Base-by-base conservation (phyloP, 2,329 filamentous ascomycete genomes). In the Grosmannia serpens region DNA sequence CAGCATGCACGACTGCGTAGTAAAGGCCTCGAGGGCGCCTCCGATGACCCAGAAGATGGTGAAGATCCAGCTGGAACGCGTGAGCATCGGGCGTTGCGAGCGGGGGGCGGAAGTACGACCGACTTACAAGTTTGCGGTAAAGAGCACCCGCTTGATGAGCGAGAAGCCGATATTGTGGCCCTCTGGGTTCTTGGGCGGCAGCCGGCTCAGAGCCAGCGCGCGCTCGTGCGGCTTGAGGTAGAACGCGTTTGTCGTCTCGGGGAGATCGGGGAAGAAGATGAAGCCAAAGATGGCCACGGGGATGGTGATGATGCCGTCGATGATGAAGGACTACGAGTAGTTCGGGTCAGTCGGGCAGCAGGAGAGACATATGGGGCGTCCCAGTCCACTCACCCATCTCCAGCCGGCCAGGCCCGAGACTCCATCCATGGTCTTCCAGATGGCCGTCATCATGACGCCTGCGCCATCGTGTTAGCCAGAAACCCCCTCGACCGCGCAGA, bases 11-110 rank as follows among this genome's bases (percentile, higher is more conserved):
- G 80, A 73, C 67, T 89, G 88, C 17, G 80, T 77, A 56, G 79
- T 82, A 68, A 88, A 89, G 0, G 83, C 86, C 66, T 89, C 86
- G 0, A 84, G 85, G 65, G 88, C 84, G 29, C 85, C 84, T 0
- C 84, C 85, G 49, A 89, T 82, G 62, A 86, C 78, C 84, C 84
- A 87, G 0, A 87, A 77, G 7, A 81, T 65, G 2, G 82, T 77
- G 64, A 87, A 87, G 1, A 82, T 83, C 73, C 82, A 86, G 31
- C 54, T 56, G 3, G 20, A 33, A 33, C 10, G 10, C 31, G 31
- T 33, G n/a, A n/a, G n/a, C n/a, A n/a, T n/a, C n/a, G n/a, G n/a
- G n/a, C n/a, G n/a, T n/a, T n/a, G n/a, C n/a, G n/a, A n/a, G n/a
- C n/a, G n/a, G n/a, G n/a, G n/a, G n/a, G n/a, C n/a, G n/a, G n/a